phyloP scores from a whole-genome alignment of 805 yeast species.

The Candida hungchunana region DNA sequence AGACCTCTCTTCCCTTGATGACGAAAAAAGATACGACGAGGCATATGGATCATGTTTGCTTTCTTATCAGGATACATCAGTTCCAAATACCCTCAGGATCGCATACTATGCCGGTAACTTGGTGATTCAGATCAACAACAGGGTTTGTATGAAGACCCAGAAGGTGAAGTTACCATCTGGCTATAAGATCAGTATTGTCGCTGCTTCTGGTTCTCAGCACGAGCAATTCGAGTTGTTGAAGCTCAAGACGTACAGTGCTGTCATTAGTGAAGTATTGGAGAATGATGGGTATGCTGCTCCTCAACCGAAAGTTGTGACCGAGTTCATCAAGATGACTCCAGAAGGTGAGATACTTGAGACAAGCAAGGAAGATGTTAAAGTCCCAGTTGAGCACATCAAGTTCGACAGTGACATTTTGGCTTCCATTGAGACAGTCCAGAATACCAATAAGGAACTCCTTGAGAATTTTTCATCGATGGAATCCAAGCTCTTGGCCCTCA shows the following conservation, averaged over 20 bases:
- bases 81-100: slow-evolving; percentile 65
- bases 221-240: slow-evolving; percentile 66
- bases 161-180: slow-evolving; percentile 42
- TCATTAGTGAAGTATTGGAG: slow-evolving; percentile 52
- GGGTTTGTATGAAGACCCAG: slow-evolving; percentile 63
- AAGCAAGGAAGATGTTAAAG: neutral
- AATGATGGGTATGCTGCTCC: slow-evolving; percentile 47
- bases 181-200: slow-evolving; percentile 52
- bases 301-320: slow-evolving; percentile 42
- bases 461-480: slow-evolving; percentile 15
- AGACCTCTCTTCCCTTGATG: slow-evolving; percentile 23
- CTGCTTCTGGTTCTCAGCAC: slow-evolving; percentile 37
- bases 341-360: slow-evolving; percentile 23
- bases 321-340: slow-evolving; percentile 35
- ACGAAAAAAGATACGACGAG: slow-evolving; percentile 26
- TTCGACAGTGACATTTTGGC: slow-evolving; percentile 9
- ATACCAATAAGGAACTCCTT: slow-evolving; percentile 18
- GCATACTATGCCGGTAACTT: slow-evolving; percentile 50
- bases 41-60: slow-evolving; percentile 55
- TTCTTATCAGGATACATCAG: slow-evolving; percentile 60
- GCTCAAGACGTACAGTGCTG: slow-evolving; percentile 49
- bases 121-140: slow-evolving; percentile 70
- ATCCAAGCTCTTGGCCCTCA: slow-evolving; percentile 17
- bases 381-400: slow-evolving; percentile 5
- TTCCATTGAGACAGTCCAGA: slow-evolving; percentile 14